phyloP scores from a whole-genome alignment of 179 eudicot genomes.

The Silene coronaria region DNA sequence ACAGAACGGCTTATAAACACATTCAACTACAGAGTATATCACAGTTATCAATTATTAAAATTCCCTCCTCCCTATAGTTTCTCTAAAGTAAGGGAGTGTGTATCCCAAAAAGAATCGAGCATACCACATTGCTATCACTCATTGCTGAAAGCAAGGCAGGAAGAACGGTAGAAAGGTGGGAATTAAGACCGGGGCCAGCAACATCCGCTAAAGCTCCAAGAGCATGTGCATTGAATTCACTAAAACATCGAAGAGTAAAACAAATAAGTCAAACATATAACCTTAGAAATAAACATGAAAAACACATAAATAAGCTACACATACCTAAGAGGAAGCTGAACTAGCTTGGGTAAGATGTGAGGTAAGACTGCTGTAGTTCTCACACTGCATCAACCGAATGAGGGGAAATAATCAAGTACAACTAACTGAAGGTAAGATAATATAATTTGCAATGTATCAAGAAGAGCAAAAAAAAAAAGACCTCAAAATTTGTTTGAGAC shows the following conservation, averaged over 20 bases:
- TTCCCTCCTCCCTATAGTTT: neutral
- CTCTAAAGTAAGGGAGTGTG: neutral
- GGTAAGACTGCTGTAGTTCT: conserved; percentile 95
- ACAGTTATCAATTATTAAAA: neutral
- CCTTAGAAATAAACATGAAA: neutral
- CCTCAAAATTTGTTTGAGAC: conserved; percentile 96
- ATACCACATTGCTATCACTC: conserved; percentile 72
- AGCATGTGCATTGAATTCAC: conserved; percentile 98
- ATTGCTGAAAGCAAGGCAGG: conserved; percentile 86
- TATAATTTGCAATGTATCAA: neutral
- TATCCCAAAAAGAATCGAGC: neutral
- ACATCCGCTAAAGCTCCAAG: conserved; percentile 97
- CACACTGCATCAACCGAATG: conserved; percentile 47
- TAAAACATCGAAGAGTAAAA: conserved; percentile 19
- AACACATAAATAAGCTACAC: conserved; percentile 18
- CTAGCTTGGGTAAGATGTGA: conserved; percentile 93
- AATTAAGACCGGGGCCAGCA: conserved; percentile 92
- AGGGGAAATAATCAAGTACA: conserved; percentile 10
- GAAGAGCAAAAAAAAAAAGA: conserved; percentile 16
- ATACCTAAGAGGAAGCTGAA: conserved; percentile 86
- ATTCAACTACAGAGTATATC: neutral
- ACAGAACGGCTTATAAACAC: neutral
- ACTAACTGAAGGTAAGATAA: neutral
- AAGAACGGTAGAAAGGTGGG: conserved; percentile 71
- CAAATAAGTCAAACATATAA: neutral